Evolutionary conservation across 139 green algal species (phyloP), one percentile per base, ranked within the genome.

Genomic region (Edaphochlamys debaryana): DNA sequence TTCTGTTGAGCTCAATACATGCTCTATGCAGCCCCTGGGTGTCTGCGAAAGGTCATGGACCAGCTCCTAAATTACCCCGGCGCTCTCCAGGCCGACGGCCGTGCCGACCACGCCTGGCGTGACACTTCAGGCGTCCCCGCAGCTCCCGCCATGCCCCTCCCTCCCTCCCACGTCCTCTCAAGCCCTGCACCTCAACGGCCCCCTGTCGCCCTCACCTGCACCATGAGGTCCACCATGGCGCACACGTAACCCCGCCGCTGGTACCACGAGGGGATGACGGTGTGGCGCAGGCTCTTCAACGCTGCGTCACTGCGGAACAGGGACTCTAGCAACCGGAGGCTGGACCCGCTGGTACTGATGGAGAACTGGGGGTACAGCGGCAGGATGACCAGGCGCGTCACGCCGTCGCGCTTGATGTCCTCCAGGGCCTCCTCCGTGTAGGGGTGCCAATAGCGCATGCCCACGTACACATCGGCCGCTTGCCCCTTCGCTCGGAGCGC

Each of bases 361-460:
- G 91, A 97, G 87, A 99, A 99, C 87, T 99, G 96, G 2, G 96
- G 96, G 87, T 99, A 99, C 45, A 99, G 90, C 36, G 97, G 97
- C 60, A 99, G 89, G 42, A 99, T 96, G 54, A 99, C 95, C 34
- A 98, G 90, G 20, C 74, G 79, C 11, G 67, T 95, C 50, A 99
- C 91, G 45, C 92, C 85, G 82, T 99, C 96, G 4, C 41, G 23
- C 88, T 99, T 99, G 54, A 99, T 96, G 85, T 92, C 81, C 79
- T 94, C 90, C 56, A 99, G 89, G 5, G 96, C 96, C 79, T 99
- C 96, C 88, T 99, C 96, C 15, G 97, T 99, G 92, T 98, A 99
- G 5, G 98, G 98, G 60, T 98, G 94, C 98, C 98, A 99, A 89
- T 99, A 99, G 42, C 98, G 93, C 98, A 99, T 99, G 69, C 93